These are phyloP conservation scores for Dacryopinax primogenitus DNA, from an alignment of 768 basidiomycete species.

Conservation along the genomic window DNA sequence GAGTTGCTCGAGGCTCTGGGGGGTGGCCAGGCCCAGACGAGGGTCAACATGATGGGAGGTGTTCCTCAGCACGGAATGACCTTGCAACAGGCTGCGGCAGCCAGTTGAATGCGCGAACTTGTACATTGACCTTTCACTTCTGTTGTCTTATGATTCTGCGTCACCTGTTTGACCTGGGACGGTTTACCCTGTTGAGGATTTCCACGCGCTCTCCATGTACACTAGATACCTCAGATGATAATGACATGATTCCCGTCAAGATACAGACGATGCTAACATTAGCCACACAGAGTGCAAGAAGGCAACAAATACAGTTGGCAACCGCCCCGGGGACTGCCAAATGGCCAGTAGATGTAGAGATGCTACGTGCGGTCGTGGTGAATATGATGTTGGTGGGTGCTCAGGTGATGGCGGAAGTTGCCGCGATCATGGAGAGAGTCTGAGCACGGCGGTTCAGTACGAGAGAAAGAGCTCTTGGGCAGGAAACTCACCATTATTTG, in stretches of 20 bases:
- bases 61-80: background rate
- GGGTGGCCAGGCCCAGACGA: background rate
- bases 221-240: background rate
- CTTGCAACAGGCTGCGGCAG: background rate
- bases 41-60: background rate
- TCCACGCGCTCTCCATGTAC: background rate
- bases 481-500: slow-evolving; percentile 58
- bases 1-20: background rate
- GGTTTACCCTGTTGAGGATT: background rate
- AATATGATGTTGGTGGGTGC: background rate
- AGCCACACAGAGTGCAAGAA: slow-evolving; percentile 8
- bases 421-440: slow-evolving; percentile 9
- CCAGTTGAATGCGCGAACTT: background rate
- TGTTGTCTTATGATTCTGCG: background rate
- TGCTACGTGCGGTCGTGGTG: slow-evolving; percentile 5
- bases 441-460: background rate
- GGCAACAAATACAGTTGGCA: slow-evolving; percentile 7
- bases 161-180: too few relatives aligned
- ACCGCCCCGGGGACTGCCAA: background rate
- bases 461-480: background rate
- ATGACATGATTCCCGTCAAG: slow-evolving; percentile 7
- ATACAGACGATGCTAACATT: background rate
- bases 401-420: slow-evolving; percentile 5
- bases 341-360: slow-evolving; percentile 1
- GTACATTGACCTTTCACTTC: background rate